A percentile compares a stretch with the other conserved stretches of the same genome.
Conservation (phyloP, 768 basidiomycete genomes). For the Hygrophoropsis aurantiaca region DNA sequence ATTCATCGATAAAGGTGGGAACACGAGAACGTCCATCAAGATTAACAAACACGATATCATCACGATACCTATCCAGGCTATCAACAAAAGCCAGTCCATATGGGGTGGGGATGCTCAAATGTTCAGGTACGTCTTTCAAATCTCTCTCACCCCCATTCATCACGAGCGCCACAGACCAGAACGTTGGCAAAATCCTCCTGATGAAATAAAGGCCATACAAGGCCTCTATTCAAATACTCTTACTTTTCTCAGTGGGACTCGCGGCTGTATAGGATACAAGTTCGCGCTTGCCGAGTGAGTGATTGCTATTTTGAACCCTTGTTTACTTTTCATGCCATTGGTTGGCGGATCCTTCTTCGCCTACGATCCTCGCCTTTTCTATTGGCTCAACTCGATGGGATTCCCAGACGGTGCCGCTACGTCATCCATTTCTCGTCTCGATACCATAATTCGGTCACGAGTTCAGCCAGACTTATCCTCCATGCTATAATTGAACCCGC, state of each 20-base stretch:
- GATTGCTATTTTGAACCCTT: conserved; percentile 5
- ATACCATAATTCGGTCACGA: conserved; percentile 1
- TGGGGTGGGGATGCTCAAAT: conserved; percentile 69
- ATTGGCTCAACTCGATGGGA: not conserved
- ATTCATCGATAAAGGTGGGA: conserved; percentile 32
- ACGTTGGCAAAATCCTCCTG: conserved; percentile 46
- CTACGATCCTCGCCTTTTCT: conserved; percentile 12
- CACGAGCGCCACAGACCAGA: conserved; percentile 42
- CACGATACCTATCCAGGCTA: conserved; percentile 56
- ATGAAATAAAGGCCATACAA: conserved; percentile 38
- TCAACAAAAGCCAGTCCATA: conserved; percentile 52
- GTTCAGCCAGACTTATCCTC: conserved; percentile 2
- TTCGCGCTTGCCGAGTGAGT: conserved; percentile 64
- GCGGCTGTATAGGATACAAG: conserved; percentile 62
- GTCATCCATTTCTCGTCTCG: conserved; percentile 1
- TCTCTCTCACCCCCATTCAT: conserved; percentile 23
- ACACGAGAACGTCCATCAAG: conserved; percentile 31
- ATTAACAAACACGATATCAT: conserved; percentile 53
- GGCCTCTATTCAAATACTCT: conserved; percentile 55
- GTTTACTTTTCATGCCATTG: conserved; percentile 12
- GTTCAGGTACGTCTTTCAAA: conserved; percentile 47
- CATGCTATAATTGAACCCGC: conserved; percentile 2
- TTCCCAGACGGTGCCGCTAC: not conserved
- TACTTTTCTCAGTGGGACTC: conserved; percentile 58
- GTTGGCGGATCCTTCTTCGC: conserved; percentile 10